These are phyloP conservation scores for Artemisia argyi DNA, from an alignment of 129 eudicot genomes.

Conservation along the genomic window DNA sequence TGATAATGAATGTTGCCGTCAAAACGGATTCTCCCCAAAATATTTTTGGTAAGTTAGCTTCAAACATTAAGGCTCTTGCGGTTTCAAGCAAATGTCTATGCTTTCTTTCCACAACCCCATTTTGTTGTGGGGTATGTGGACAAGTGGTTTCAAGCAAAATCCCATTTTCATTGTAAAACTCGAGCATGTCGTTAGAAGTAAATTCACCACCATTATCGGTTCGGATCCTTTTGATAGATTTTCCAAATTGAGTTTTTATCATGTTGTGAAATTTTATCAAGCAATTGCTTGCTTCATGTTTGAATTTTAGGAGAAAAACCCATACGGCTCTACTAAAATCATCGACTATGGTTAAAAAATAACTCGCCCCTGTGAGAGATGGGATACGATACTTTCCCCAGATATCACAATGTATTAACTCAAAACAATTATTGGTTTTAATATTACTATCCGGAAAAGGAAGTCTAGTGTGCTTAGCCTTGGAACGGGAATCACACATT, in stretches of 20 bases:
- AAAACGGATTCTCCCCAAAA: constrained; percentile 23
- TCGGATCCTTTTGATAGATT: background rate
- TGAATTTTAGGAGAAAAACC: background rate
- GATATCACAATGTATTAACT: constrained; percentile 2
- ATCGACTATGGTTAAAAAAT: constrained; percentile 23
- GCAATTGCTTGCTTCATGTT: background rate
- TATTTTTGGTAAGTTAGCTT: background rate
- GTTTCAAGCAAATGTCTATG: too few relatives aligned
- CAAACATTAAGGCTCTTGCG: background rate
- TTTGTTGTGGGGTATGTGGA: constrained; percentile 19
- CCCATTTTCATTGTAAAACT: background rate
- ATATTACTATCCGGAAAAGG: background rate
- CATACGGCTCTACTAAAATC: background rate
- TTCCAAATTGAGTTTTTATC: background rate
- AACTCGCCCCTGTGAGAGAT: background rate
- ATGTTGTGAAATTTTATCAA: background rate
- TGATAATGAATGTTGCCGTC: background rate
- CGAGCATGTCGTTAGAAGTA: background rate
- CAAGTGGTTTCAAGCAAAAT: background rate
- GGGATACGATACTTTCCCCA: constrained; percentile 11
- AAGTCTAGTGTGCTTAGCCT: background rate
- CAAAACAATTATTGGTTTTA: background rate
- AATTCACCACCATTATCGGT: background rate
- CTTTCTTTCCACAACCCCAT: too few relatives aligned
- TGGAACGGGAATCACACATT: background rate